Evolutionary conservation across 2,329 filamentous ascomycete genomes (phyloP).

Genomic region (Blastomyces gilchristii): DNA sequence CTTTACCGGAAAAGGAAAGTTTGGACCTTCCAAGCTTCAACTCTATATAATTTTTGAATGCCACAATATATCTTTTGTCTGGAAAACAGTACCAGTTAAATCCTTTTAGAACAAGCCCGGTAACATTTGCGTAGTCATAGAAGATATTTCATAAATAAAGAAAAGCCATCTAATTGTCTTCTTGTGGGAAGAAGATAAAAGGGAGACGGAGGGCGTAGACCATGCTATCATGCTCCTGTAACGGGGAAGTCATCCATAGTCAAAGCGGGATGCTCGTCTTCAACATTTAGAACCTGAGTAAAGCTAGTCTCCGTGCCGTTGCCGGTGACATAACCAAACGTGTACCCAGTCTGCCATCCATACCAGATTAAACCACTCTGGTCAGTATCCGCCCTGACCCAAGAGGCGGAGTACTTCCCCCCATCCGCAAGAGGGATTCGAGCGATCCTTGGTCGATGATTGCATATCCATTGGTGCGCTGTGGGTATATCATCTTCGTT

Average conservation of each 20-base stretch:
- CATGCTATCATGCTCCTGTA: neutral
- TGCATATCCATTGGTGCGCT: conserved; percentile 21
- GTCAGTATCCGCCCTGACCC: conserved; percentile 8
- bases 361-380: conserved; percentile 14
- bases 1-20: neutral
- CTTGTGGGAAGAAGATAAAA: no score
- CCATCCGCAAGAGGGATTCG: conserved; percentile 7
- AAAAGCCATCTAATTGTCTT: no score
- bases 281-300: conserved; percentile 9
- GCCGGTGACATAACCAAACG: conserved; percentile 11
- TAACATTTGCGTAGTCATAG: neutral
- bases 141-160: neutral
- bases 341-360: conserved; percentile 12
- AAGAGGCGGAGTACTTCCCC: conserved; percentile 11
- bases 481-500: conserved; percentile 25
- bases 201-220: neutral
- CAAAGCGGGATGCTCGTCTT: conserved; percentile 9
- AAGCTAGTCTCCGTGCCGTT: conserved; percentile 9
- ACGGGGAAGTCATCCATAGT: conserved; percentile 10
- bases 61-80: neutral
- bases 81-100: neutral
- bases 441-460: conserved; percentile 10
- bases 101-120: neutral
- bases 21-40: no score
- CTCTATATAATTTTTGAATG: no score